Evolutionary conservation across 257 asterid species (phyloP).

Genomic region (Osmanthus fragrans): DNA sequence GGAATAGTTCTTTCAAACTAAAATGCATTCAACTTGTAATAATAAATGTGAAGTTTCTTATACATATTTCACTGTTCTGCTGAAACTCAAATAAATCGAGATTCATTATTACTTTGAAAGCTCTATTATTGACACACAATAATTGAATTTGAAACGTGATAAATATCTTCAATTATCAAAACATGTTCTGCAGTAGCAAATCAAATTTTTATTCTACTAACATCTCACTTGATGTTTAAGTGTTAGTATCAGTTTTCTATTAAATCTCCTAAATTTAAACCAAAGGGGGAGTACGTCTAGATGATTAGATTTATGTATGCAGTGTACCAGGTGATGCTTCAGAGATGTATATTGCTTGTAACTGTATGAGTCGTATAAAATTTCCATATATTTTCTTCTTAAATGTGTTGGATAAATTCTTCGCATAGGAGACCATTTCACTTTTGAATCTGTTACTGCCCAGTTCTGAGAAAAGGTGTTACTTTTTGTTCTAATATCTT

Average conservation of each 20-base stretch:
- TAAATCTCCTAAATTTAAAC: neutral
- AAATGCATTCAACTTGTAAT: neutral
- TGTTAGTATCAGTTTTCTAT: neutral
- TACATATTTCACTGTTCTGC: neutral
- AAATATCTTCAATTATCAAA: neutral
- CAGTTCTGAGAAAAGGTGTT: neutral
- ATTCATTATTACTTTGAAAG: neutral
- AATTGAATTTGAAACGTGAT: neutral
- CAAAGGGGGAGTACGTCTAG: neutral
- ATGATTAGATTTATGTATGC: neutral
- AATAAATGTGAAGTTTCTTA: neutral
- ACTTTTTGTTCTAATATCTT: neutral
- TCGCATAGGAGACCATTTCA: neutral
- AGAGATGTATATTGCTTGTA: neutral
- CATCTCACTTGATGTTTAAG: neutral
- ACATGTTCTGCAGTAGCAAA: neutral
- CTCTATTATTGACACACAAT: neutral
- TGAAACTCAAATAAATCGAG: neutral
- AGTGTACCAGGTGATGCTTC: neutral
- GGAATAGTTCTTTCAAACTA: neutral
- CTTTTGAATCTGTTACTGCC: neutral
- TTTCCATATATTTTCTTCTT: slow-evolving; percentile 5
- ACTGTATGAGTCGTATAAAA: neutral
- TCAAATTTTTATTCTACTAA: neutral
- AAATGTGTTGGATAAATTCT: neutral